These are phyloP conservation scores for Senecio squalidus DNA, from an alignment of 140 eudicot species.

Conservation along the genomic window DNA sequence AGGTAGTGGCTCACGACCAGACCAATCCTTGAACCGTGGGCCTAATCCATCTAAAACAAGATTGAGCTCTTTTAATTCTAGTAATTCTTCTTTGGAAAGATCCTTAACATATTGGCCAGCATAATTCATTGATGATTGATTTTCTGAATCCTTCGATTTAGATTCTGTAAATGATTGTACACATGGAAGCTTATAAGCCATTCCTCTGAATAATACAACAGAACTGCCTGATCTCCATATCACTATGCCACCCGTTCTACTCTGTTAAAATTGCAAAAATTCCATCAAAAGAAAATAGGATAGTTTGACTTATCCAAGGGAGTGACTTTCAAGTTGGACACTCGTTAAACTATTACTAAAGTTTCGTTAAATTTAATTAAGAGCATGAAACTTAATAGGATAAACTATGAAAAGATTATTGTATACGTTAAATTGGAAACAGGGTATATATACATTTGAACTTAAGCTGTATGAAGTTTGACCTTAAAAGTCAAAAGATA, in stretches of 20 bases:
- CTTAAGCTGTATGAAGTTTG: background rate
- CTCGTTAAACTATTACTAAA: background rate
- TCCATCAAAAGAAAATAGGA: background rate
- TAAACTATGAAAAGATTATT: background rate
- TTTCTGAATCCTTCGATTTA: conserved; percentile 19
- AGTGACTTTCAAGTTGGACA: background rate
- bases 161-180: conserved; percentile 51
- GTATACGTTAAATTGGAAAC: background rate
- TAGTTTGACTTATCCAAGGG: conserved; percentile 7
- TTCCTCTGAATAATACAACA: conserved; percentile 74
- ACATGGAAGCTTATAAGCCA: conserved; percentile 78
- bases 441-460: background rate
- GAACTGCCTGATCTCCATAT: conserved; percentile 94
- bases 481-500: background rate
- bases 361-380: background rate
- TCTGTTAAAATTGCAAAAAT: conserved; percentile 36
- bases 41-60: conserved; percentile 68
- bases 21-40: conserved; percentile 81
- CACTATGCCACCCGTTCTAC: conserved; percentile 87
- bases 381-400: conserved; percentile 1
- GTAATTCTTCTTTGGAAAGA: conserved; percentile 60
- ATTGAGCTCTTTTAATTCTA: conserved; percentile 60
- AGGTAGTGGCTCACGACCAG: conserved; percentile 84
- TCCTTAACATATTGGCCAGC: conserved; percentile 28
- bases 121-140: conserved; percentile 26